phyloP scores from a whole-genome alignment of 106 monocot genomes.

The Amphibolis antarctica region DNA sequence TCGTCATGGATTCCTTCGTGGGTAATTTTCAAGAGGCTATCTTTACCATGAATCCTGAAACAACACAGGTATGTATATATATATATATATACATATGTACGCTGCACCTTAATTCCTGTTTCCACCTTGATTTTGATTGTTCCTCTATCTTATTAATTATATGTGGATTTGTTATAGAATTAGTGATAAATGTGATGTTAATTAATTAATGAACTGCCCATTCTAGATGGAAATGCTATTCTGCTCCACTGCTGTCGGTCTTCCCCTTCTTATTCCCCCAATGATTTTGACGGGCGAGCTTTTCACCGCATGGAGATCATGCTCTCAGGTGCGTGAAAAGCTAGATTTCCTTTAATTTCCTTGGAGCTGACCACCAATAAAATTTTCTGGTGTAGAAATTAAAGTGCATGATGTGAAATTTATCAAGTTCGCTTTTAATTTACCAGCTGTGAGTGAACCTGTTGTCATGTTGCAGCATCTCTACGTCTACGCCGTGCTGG shows the following conservation, averaged over 20 bases:
- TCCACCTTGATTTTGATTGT: too few species aligned
- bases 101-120: too few species aligned
- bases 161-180: too few species aligned
- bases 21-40: slow-evolving; percentile 94
- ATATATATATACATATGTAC: too few species aligned
- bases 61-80: too few species aligned
- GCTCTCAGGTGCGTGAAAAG: slow-evolving; percentile 45
- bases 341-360: not conserved
- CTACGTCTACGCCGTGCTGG: slow-evolving; percentile 70
- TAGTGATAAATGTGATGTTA: too few species aligned
- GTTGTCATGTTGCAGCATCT: slow-evolving; percentile 45
- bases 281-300: slow-evolving; percentile 90
- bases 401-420: too few species aligned
- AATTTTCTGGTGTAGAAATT: not conserved
- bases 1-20: slow-evolving; percentile 84
- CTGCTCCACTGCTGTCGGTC: slow-evolving; percentile 75
- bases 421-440: too few species aligned
- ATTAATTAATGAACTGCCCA: too few species aligned
- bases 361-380: not conserved
- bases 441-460: too few species aligned
- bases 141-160: too few species aligned
- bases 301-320: slow-evolving; percentile 66
- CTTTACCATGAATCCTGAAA: slow-evolving; percentile 79
- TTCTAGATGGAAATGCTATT: slow-evolving; percentile 89
- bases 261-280: slow-evolving; percentile 65